Conservation (phyloP, 345 rosid species). For the Hirschfeldia incana region DNA sequence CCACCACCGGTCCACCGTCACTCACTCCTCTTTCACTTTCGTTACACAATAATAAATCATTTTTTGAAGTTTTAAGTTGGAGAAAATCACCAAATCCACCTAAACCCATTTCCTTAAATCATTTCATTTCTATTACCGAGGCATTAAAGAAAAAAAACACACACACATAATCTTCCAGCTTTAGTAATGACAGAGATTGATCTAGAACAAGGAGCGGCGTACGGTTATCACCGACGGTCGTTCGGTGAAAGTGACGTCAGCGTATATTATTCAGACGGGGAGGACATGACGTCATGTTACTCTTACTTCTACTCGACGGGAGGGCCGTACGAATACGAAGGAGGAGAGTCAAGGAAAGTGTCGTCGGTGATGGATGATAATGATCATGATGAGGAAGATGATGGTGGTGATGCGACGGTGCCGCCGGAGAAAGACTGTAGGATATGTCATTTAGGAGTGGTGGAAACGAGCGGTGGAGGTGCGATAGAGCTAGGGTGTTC, state of each 20-base stretch:
- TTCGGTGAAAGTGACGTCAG: conserved; percentile 41
- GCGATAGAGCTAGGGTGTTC: conserved; percentile 85
- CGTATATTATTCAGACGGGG: conserved; percentile 78
- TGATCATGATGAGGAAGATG: no score
- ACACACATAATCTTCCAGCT: background rate
- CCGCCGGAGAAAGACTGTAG: conserved; percentile 67
- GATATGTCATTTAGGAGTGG: conserved; percentile 84
- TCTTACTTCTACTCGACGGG: conserved; percentile 87
- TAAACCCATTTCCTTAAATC: conserved; percentile 20
- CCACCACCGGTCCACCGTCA: background rate
- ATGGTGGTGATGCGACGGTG: conserved; percentile 53
- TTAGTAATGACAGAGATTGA: conserved; percentile 46
- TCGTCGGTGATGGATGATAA: conserved; percentile 53
- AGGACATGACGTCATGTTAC: conserved; percentile 65
- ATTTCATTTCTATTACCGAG: background rate
- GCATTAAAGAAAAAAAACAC: background rate
- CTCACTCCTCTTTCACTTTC: conserved; percentile 31
- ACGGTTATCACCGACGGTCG: conserved; percentile 38
- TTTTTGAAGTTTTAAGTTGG: background rate
- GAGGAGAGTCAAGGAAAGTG: conserved; percentile 39
- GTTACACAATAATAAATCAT: background rate
- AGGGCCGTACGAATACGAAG: conserved; percentile 60
- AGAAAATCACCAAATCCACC: conserved; percentile 35
- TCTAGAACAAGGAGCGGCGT: conserved; percentile 59
- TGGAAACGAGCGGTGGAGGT: conserved; percentile 63